phyloP scores from a whole-genome alignment of 192 early-diverging fungal species.

The Dissophora globulifera region DNA sequence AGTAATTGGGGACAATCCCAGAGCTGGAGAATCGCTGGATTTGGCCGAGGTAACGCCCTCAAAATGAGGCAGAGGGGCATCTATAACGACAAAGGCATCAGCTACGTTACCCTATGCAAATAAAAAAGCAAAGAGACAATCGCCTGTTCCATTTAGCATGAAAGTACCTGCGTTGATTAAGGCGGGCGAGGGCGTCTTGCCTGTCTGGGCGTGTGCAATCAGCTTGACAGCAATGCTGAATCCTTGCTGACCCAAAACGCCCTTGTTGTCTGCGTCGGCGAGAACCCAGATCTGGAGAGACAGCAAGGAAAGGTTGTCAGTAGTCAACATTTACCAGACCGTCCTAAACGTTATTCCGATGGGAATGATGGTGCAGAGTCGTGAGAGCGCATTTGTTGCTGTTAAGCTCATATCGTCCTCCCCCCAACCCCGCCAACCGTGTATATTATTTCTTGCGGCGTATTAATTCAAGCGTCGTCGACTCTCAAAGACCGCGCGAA shows the following conservation, averaged over 20 bases:
- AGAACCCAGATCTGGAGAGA: constrained; percentile 92
- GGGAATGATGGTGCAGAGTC: too few species aligned
- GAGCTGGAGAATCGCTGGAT: not conserved
- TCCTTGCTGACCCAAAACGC: constrained; percentile 73
- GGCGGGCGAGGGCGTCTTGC: constrained; percentile 66
- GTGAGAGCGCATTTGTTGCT: too few species aligned
- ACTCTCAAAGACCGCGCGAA: too few species aligned
- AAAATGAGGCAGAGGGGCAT: constrained; percentile 68
- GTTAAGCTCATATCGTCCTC: too few species aligned
- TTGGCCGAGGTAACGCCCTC: constrained; percentile 58
- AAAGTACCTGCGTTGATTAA: constrained; percentile 64
- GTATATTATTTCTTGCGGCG: too few species aligned
- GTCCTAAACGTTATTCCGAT: too few species aligned
- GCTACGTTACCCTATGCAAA: too few species aligned
- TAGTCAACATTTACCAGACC: too few species aligned
- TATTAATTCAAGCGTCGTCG: too few species aligned
- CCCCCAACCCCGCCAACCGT: too few species aligned
- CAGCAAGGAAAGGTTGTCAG: too few species aligned
- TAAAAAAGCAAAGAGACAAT: too few species aligned
- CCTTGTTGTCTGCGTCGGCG: constrained; percentile 81
- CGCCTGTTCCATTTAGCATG: constrained; percentile 8
- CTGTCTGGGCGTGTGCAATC: constrained; percentile 86
- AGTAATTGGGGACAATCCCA: constrained; percentile 4
- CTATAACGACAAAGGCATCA: constrained; percentile 7
- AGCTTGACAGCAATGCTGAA: constrained; percentile 89